Evolutionary conservation across 345 rosid species (phyloP), one percentile per base, ranked within the genome.

Genomic region (Syzygium aqueum): DNA sequence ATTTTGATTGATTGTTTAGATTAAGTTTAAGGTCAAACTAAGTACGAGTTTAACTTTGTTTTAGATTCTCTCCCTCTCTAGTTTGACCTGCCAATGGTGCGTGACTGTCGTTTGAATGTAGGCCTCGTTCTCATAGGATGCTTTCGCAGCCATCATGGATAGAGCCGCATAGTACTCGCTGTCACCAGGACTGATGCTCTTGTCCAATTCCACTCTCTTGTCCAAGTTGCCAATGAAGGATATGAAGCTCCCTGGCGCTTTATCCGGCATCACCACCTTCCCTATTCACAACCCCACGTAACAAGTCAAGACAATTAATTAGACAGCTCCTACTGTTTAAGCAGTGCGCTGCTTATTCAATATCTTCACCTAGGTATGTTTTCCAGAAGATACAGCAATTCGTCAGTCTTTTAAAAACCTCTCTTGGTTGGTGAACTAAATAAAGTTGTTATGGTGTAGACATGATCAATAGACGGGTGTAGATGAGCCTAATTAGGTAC

Each of bases 141-240:
- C 88, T 90, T 95, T 96, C 16, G 94, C 86, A 86, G 97, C 92
- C 98, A 95, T 94, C 61, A 95, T 86, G 30, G 96, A 89, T 10
- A 96, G 92, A 46, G 92, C 91, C 17, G 94, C 91, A 84, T 87
- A 85, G 89, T 94, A 95, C 78, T 77, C 88, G 46, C 89, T 87
- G 83, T 93, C 93, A 51, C 92, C 94, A 10, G 73, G 91, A 33
- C 57, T 89, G 27, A 92, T 90, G 50, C 87, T 91, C 28, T 54
- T 54, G 87, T 94, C 96, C 87, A 95, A 88, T 78, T 89, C 91
- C 61, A 88, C 85, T 86, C 96, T 91, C 85, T 25, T 53, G 87
- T 95, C 97, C 59, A 86, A 57, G 88, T 91, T 57, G 49, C 96
- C 97, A 21, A 84, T 50, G 28, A 87, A 86, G 9, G 98, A 94